Conservation (phyloP, 169 alveolate genomes). For the Pseudocohnilembus persalinus region DNA sequence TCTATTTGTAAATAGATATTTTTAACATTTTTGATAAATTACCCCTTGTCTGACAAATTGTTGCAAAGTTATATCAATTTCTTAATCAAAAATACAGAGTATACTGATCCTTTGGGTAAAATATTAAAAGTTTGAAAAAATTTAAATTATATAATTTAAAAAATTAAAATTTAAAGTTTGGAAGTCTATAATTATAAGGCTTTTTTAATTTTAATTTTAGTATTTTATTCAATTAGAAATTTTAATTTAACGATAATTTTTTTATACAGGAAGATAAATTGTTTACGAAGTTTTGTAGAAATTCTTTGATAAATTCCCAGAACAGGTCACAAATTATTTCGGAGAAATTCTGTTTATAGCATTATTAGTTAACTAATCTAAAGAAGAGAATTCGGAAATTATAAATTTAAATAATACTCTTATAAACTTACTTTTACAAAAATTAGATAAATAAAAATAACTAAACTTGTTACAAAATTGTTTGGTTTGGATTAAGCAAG, state of each 20-base stretch:
- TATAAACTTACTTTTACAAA: background rate
- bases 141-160: too few relatives aligned
- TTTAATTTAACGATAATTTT: too few relatives aligned
- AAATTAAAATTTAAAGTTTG: too few relatives aligned
- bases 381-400: background rate
- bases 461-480: background rate
- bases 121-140: too few relatives aligned
- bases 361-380: background rate
- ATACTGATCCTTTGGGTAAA: background rate
- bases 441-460: background rate
- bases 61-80: conserved; percentile 8
- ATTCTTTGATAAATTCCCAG: conserved; percentile 24
- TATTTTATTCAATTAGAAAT: too few relatives aligned
- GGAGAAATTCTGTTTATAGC: conserved; percentile 15
- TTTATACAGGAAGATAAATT: conserved; percentile 2
- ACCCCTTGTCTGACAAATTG: conserved; percentile 19
- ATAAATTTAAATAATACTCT: background rate
- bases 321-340: background rate
- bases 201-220: too few relatives aligned
- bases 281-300: conserved; percentile 14
- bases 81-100: conserved; percentile 24
- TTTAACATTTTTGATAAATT: conserved; percentile 2
- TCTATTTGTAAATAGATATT: conserved; percentile 13
- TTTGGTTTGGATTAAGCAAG: background rate
- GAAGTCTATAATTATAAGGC: too few relatives aligned